Base-by-base conservation (phyloP, 495 filamentous ascomycete genomes). In the Cudoniella acicularis region DNA sequence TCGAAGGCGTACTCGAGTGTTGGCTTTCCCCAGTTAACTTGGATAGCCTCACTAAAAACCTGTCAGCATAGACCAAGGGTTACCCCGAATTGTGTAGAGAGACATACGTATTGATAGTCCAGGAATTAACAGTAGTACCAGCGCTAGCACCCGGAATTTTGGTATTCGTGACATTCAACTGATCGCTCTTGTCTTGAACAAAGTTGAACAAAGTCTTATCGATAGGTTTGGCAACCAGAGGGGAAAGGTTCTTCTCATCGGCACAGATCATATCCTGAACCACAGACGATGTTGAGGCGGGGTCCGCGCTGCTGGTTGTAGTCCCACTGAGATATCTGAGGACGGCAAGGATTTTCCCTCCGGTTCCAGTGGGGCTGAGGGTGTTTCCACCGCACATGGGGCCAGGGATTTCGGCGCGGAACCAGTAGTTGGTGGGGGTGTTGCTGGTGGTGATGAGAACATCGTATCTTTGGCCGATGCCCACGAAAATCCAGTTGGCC, bases 381-480 rank as follows among this genome's bases (percentile, higher is more conserved):
- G 22, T 23, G n/a, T 50, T 50, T 6, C 10, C 6, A 9, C 48
- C 51, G 70, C 69, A 49, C 79, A 84, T 9, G 67, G 65, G 2
- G 59, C 10, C 13, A 17, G 51, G 51, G 11, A 42, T 9, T 43
- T 40, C 45, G 18, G 46, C 43, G 22, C 55, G 55, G 21, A 57
- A 50, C 87, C 87, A 90, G 72, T 86, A 89, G 63, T 80, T 79
- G 13, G 68, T 72, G 1, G 63, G 46, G 10, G 66, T 21, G 60
- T 81, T 66, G 56, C 79, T 73, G 10, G 85, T 85, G 26, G 79
- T 78, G 52, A 90, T 77, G 56, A 87, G 81, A 10, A 90, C 75
- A 57, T 89, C 81, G 68, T 86, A 86, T 27, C 87, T 79, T 71
- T 90, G 85, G 13, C 82, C 87, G 64, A 88, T 88, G 26, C 67